Conservation (phyloP, 2,329 filamentous ascomycete genomes). For the Exophiala spinifera region DNA sequence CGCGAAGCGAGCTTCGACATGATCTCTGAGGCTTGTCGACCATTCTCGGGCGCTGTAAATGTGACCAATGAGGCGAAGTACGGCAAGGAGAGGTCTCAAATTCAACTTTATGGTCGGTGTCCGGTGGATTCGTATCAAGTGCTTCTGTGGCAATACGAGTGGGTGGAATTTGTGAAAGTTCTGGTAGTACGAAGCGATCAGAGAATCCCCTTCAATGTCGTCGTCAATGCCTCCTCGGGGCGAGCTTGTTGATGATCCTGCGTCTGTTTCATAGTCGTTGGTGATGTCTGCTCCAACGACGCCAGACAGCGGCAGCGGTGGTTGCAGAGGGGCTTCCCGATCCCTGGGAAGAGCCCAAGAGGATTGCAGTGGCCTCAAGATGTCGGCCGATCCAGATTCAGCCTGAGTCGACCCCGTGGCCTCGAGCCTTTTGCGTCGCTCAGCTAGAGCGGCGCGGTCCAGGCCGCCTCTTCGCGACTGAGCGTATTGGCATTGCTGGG, state of each 20-base stretch:
- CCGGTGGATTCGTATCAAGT: constrained; percentile 19
- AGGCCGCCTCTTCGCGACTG: constrained; percentile 46
- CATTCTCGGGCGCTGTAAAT: background rate
- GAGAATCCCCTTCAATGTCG: constrained; percentile 11
- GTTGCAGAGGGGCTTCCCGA: background rate
- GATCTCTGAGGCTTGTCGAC: background rate
- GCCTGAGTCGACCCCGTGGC: constrained; percentile 12
- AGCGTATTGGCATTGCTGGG: constrained; percentile 48
- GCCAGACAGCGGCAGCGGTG: background rate
- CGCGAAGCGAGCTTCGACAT: background rate
- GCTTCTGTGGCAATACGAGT: constrained; percentile 29
- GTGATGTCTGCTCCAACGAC: background rate
- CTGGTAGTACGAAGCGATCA: constrained; percentile 32
- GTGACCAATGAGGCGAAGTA: constrained; percentile 34
- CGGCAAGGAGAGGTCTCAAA: constrained; percentile 29
- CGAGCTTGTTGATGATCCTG: background rate
- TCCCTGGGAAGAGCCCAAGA: background rate
- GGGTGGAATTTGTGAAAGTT: constrained; percentile 35
- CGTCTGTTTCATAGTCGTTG: background rate
- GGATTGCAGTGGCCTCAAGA: background rate
- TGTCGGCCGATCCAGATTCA: constrained; percentile 5
- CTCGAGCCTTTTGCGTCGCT: constrained; percentile 26
- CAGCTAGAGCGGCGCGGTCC: constrained; percentile 16
- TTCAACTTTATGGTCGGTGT: constrained; percentile 10
- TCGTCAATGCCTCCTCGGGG: constrained; percentile 6